Evolutionary conservation across 148 eudicot genomes (phyloP), one percentile per base, ranked within the genome.

Genomic region (Rheum nobile): DNA sequence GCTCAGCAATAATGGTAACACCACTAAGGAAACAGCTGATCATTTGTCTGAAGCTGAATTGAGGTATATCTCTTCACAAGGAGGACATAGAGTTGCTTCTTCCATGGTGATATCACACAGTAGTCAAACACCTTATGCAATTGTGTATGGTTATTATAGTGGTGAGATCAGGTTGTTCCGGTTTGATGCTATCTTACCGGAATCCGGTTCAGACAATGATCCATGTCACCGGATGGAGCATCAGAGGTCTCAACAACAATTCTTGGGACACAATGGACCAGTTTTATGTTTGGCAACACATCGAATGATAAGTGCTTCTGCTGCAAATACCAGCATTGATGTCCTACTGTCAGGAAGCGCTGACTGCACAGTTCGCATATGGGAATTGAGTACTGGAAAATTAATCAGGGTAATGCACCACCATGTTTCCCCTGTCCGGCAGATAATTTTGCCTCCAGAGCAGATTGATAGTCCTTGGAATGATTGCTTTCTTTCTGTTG

Each of bases 211-310:
- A 52, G 75, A 72, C 68, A 26, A 59, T 55, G 72, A 78, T 77
- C 57, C 76, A 29, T 72, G 4, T 78, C 84, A 72, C 39, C 80
- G 79, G 57, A 72, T 71, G 24, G 77, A 82, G 77, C 72, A 86
- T 75, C 79, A 75, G 59, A 83, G 77, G 67, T 72, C 85, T 37
- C 90, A 81, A 82, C 87, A 83, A 55, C 72, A 68, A 37, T 89
- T 96, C 71, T 75, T 78, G 26, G 99, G 99, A 39, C 99, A 96
- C 79, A 88, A 76, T 4, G 88, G 90, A 72, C 83, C 97, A 42
- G 91, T 96, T 65, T 79, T 96, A 75, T 96, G 99, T 79, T 84
- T 96, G 85, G 99, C 99, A 59, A 82, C 94, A 28, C 97, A 90
- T 78, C 83, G 75, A 61, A 86, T 87, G 87, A 79, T 73, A 43